These are phyloP conservation scores for Plasmodium gallinaceum DNA, from an alignment of 169 alveolate genomes.

Conservation along the genomic window DNA sequence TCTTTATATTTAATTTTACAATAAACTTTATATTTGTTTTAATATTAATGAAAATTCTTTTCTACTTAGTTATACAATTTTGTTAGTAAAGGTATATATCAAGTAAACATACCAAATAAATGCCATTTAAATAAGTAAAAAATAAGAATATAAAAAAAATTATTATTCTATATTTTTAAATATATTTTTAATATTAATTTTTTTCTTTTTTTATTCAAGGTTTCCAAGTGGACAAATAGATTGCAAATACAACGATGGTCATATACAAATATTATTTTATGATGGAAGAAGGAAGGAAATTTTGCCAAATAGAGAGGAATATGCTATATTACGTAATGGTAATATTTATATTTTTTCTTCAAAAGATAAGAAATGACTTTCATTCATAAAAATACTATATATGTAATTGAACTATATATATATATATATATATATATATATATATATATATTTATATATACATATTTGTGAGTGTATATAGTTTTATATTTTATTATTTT, in stretches of 20 bases:
- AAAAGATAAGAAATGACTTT: background rate
- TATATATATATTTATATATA: background rate
- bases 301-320: conserved; percentile 72
- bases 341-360: background rate
- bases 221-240: conserved; percentile 76
- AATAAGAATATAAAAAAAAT: background rate
- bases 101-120: conserved; percentile 72
- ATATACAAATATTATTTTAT: conserved; percentile 62
- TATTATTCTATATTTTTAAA: background rate
- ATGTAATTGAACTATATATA: background rate
- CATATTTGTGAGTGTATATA: too few relatives aligned
- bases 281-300: conserved; percentile 75
- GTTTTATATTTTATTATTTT: background rate
- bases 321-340: conserved; percentile 62
- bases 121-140: conserved; percentile 74
- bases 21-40: too few relatives aligned
- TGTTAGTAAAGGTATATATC: conserved; percentile 73
- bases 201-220: conserved; percentile 26
- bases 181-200: background rate
- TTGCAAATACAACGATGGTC: conserved; percentile 77
- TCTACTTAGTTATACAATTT: conserved; percentile 52
- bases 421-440: background rate
- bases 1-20: too few relatives aligned
- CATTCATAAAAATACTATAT: background rate
- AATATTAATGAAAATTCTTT: too few relatives aligned